Evolutionary conservation across 108 stramenopile genomes (phyloP).

Genomic region (Fistulifera pelliculosa): DNA sequence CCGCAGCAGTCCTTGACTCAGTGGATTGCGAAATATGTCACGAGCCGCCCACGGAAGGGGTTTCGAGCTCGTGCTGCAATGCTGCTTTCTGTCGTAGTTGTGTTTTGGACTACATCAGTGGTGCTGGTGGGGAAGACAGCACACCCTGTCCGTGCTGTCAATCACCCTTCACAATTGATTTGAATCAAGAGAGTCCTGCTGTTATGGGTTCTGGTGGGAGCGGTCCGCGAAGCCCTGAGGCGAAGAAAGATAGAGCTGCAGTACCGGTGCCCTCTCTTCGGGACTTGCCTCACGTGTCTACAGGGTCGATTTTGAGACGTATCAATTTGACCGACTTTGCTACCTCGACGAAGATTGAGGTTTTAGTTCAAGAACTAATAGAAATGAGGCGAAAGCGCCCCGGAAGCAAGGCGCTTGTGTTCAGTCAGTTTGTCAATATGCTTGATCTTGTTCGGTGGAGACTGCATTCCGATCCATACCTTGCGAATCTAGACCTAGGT

Average conservation of each 20-base stretch:
- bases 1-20: slow-evolving; percentile 42
- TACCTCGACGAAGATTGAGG: slow-evolving; percentile 94
- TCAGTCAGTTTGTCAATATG: slow-evolving; percentile 97
- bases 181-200: slow-evolving; percentile 44
- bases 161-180: slow-evolving; percentile 70
- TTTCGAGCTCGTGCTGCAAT: slow-evolving; percentile 68
- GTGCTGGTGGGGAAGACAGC: slow-evolving; percentile 24
- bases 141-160: slow-evolving; percentile 71
- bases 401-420: slow-evolving; percentile 95
- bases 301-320: slow-evolving; percentile 80
- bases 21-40: slow-evolving; percentile 73
- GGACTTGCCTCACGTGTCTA: slow-evolving; percentile 61
- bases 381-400: slow-evolving; percentile 80
- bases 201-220: slow-evolving; percentile 43
- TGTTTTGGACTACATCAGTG: slow-evolving; percentile 72
- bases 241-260: slow-evolving; percentile 9
- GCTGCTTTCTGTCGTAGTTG: slow-evolving; percentile 72
- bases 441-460: slow-evolving; percentile 92
- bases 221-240: neutral
- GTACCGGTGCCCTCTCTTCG: slow-evolving; percentile 78
- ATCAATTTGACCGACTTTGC: slow-evolving; percentile 93
- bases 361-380: slow-evolving; percentile 85
- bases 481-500: slow-evolving; percentile 68
- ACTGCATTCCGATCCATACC: slow-evolving; percentile 77
- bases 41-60: slow-evolving; percentile 68